Conservation (phyloP, 192 early-diverging fungal species). For the Obelidium mucronatum region DNA sequence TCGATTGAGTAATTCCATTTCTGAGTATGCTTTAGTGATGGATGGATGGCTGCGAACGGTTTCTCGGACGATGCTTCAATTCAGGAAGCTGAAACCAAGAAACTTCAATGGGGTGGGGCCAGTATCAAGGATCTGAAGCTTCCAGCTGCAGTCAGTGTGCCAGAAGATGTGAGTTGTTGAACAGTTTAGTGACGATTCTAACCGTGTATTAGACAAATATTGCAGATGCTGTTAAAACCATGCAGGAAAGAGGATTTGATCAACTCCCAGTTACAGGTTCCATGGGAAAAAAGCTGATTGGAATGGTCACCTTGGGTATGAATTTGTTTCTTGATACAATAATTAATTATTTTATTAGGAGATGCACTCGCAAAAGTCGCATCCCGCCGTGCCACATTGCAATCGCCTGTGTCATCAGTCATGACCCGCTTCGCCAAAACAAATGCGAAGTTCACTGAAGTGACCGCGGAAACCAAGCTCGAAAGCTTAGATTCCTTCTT, state of each 20-base stretch:
- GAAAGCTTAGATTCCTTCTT: conserved; percentile 88
- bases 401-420: conserved; percentile 55
- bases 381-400: conserved; percentile 67
- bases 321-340: background rate
- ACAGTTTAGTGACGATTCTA: background rate
- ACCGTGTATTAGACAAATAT: conserved; percentile 58
- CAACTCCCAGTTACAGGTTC: conserved; percentile 87
- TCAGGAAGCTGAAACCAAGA: conserved; percentile 67
- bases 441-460: conserved; percentile 81
- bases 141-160: conserved; percentile 85
- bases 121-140: conserved; percentile 83
- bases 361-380: conserved; percentile 85
- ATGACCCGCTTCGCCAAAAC: conserved; percentile 86
- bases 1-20: background rate
- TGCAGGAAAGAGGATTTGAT: conserved; percentile 91
- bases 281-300: conserved; percentile 67
- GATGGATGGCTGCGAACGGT: conserved; percentile 92
- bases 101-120: conserved; percentile 81
- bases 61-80: conserved; percentile 83
- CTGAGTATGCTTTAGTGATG: conserved; percentile 62
- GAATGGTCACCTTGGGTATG: conserved; percentile 83
- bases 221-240: conserved; percentile 84
- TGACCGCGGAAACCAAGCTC: conserved; percentile 85
- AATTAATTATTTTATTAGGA: conserved; percentile 40
- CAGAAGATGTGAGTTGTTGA: conserved; percentile 56